These are phyloP conservation scores for Ensete ventricosum DNA, from an alignment of 176 grass and related monocot genomes.

Conservation along the genomic window DNA sequence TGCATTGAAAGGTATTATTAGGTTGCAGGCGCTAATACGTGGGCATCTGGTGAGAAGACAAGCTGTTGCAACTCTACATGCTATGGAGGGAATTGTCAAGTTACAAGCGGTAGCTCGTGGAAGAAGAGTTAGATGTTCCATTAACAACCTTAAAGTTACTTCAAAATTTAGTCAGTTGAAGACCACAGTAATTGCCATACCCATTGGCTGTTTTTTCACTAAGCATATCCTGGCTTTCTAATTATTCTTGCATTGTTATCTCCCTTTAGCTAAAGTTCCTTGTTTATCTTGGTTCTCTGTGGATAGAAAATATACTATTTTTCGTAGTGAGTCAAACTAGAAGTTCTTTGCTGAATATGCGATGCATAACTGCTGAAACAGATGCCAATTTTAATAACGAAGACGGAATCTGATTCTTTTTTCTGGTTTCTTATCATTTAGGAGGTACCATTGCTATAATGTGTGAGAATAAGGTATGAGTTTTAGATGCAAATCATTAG, in stretches of 20 bases:
- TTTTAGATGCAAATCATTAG: too few relatives aligned
- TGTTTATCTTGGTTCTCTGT: not conserved
- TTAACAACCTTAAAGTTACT: conserved; percentile 11
- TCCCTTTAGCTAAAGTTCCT: not conserved
- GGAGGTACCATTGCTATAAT: too few relatives aligned
- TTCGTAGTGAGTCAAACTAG: too few relatives aligned
- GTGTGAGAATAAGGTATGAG: too few relatives aligned
- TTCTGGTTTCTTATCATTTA: too few relatives aligned
- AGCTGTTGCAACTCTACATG: conserved; percentile 58
- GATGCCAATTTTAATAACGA: too few relatives aligned
- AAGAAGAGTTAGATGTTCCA: conserved; percentile 43
- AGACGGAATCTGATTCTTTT: too few relatives aligned
- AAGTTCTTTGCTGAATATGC: too few relatives aligned
- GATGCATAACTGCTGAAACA: too few relatives aligned
- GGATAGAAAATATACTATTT: too few relatives aligned
- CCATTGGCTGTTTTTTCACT: not conserved
- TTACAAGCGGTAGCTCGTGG: conserved; percentile 79
- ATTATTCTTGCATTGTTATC: not conserved
- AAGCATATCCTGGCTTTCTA: not conserved
- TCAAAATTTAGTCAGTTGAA: conserved; percentile 29
- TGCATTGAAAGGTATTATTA: conserved; percentile 87
- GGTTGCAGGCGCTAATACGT: conserved; percentile 80
- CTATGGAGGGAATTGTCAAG: conserved; percentile 59
- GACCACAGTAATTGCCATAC: conserved; percentile 26
- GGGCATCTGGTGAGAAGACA: conserved; percentile 94